phyloP scores from a whole-genome alignment of 495 filamentous ascomycete species.

The Penicillium roqueforti region DNA sequence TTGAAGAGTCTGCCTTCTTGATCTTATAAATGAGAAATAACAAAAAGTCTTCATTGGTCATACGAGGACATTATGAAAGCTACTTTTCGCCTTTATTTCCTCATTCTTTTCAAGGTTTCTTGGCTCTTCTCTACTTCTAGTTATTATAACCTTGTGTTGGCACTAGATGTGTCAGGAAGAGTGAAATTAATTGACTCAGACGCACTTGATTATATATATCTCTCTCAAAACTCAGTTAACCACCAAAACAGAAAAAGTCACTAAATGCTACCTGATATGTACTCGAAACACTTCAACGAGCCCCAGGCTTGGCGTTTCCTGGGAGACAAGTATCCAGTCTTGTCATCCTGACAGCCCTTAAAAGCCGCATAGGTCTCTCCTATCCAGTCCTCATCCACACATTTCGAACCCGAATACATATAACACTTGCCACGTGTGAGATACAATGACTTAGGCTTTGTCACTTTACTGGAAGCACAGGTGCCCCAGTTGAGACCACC shows the following conservation, averaged over 20 bases:
- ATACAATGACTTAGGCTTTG: conserved; percentile 1
- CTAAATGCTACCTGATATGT: no score
- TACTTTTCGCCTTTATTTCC: no score
- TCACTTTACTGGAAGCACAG: neutral
- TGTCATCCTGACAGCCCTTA: neutral
- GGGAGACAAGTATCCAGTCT: neutral
- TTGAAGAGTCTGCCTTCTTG: accelerated
- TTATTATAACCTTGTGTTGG: no score
- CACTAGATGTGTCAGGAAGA: no score
- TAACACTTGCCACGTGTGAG: neutral
- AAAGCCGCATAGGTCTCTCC: neutral
- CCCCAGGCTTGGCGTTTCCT: neutral
- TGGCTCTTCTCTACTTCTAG: no score
- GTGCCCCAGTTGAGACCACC: neutral
- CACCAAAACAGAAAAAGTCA: no score
- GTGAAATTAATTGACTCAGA: no score
- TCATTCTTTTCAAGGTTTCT: no score
- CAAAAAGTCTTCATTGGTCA: no score
- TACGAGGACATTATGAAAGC: no score
- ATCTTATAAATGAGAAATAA: neutral
- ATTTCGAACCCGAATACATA: neutral
- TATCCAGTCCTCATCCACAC: neutral
- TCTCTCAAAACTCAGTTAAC: no score
- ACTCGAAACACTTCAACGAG: neutral
- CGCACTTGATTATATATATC: no score